These are phyloP conservation scores for Rhizopus stolonifer DNA, from an alignment of 371 early-diverging fungal species.

Conservation along the genomic window DNA sequence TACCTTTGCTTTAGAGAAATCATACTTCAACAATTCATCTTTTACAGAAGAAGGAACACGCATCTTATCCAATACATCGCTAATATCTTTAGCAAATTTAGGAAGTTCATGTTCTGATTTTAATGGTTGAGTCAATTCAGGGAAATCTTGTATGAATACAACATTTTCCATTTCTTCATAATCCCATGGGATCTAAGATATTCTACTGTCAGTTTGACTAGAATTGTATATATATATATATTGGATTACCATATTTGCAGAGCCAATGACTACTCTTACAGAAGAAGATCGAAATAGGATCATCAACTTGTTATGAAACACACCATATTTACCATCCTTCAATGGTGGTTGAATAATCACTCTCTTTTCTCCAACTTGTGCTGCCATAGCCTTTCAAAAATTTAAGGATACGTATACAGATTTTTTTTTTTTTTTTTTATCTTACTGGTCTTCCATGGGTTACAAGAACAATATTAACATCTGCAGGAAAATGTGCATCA, in stretches of 20 bases:
- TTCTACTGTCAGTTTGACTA: not conserved
- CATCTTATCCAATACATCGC: slow-evolving; percentile 34
- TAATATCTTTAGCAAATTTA: slow-evolving; percentile 35
- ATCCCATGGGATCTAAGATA: slow-evolving; percentile 34
- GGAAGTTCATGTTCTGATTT: slow-evolving; percentile 19
- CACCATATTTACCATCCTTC: slow-evolving; percentile 34
- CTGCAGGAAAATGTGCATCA: slow-evolving; percentile 33
- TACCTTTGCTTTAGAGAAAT: slow-evolving; percentile 43
- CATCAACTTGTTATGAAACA: slow-evolving; percentile 50
- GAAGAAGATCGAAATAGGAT: slow-evolving; percentile 33
- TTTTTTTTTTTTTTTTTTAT: no score
- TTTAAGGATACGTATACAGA: not conserved
- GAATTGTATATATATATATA: not conserved
- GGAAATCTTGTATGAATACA: slow-evolving; percentile 52
- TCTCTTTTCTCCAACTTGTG: slow-evolving; percentile 25
- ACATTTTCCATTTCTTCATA: slow-evolving; percentile 50
- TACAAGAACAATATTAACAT: slow-evolving; percentile 39
- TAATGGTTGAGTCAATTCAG: slow-evolving; percentile 5
- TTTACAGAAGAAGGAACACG: slow-evolving; percentile 39
- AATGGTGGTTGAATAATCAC: slow-evolving; percentile 40
- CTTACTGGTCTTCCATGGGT: slow-evolving; percentile 47
- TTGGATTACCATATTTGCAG: slow-evolving; percentile 41
- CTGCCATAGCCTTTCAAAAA: slow-evolving; percentile 24
- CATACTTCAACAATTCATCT: slow-evolving; percentile 33
- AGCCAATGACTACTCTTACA: slow-evolving; percentile 49